Percentiles rank a stretch among this genome's conserved stretches.
These are phyloP conservation scores for Lecanicillium sp. DNA, from an alignment of 2,329 filamentous ascomycete species.

Conservation along the genomic window DNA sequence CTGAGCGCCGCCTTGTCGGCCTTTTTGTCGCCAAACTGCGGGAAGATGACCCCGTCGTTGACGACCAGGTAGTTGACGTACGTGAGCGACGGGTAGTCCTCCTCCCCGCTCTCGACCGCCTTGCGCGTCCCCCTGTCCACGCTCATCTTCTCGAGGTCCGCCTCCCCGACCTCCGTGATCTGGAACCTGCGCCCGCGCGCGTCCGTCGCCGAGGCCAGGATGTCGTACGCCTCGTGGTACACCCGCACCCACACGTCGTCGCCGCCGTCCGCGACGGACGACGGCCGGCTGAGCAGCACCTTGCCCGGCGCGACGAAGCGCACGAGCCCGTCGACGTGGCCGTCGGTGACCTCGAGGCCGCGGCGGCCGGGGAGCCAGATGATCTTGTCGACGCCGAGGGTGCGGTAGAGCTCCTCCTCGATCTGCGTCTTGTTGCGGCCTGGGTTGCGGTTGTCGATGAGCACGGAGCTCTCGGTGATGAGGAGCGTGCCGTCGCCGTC, in stretches of 20 bases:
- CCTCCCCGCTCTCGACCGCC: slow-evolving; percentile 1
- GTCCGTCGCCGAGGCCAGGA: slow-evolving; percentile 17
- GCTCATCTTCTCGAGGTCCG: slow-evolving; percentile 15
- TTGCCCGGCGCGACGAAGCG: slow-evolving; percentile 22
- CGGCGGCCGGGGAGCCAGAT: slow-evolving; percentile 25
- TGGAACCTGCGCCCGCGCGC: slow-evolving; percentile 18
- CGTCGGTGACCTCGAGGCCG: slow-evolving; percentile 22
- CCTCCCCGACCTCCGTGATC: slow-evolving; percentile 22
- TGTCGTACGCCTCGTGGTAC: slow-evolving; percentile 21
- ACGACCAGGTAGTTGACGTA: slow-evolving; percentile 25
- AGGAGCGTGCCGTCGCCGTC: slow-evolving; percentile 26
- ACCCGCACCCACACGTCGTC: slow-evolving; percentile 13
- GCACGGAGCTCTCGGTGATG: slow-evolving; percentile 23
- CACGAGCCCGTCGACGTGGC: slow-evolving; percentile 24
- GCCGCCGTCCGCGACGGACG: slow-evolving; percentile 9
- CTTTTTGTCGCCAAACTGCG: slow-evolving; percentile 22
- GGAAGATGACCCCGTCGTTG: slow-evolving; percentile 25
- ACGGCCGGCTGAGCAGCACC: slow-evolving; percentile 20
- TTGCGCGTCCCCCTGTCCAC: slow-evolving; percentile 11
- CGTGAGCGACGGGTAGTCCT: slow-evolving; percentile 15
- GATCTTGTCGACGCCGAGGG: slow-evolving; percentile 21
- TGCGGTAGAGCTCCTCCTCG: slow-evolving; percentile 19
- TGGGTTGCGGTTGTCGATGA: slow-evolving; percentile 26
- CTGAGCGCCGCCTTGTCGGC: slow-evolving; percentile 20
- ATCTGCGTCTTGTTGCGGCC: slow-evolving; percentile 16